Evolutionary conservation across 495 filamentous ascomycete species (phyloP).

Genomic region (Geoglossum glabrum): DNA sequence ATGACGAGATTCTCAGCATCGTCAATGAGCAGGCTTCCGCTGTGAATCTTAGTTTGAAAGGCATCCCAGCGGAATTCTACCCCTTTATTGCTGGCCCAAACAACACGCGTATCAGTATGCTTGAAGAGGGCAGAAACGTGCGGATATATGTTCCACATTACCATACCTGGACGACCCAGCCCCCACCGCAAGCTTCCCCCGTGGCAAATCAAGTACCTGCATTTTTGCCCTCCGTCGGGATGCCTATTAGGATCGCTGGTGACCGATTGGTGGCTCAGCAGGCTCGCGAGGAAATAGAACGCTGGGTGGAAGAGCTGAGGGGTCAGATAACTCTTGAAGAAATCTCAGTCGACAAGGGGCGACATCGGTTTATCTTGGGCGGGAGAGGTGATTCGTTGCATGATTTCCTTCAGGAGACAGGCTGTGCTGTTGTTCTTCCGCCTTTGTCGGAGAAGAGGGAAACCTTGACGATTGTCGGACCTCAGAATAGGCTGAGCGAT

Average conservation of each 20-base stretch:
- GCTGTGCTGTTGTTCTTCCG: conserved; percentile 72
- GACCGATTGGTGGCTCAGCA: conserved; percentile 68
- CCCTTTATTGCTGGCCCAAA: conserved; percentile 83
- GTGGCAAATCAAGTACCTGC: conserved; percentile 36
- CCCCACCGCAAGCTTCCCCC: conserved; percentile 49
- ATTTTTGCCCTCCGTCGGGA: conserved; percentile 43
- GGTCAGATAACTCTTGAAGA: conserved; percentile 50
- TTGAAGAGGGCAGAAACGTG: conserved; percentile 52
- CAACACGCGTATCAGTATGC: conserved; percentile 39
- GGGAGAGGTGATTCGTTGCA: conserved; percentile 56
- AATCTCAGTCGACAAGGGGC: conserved; percentile 51
- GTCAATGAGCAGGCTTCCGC: conserved; percentile 67
- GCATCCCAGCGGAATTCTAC: conserved; percentile 80
- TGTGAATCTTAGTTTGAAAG: conserved; percentile 53
- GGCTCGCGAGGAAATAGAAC: conserved; percentile 60
- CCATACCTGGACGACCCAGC: conserved; percentile 47
- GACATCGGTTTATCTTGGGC: conserved; percentile 82
- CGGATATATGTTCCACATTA: conserved; percentile 65
- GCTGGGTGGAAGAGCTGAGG: conserved; percentile 47
- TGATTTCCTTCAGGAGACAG: conserved; percentile 74
- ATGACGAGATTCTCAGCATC: conserved; percentile 62
- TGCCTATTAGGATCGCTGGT: conserved; percentile 66
- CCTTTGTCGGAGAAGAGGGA: conserved; percentile 50
- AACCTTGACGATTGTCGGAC: conserved; percentile 66
- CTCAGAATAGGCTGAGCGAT: conserved; percentile 42